Base-by-base conservation (phyloP, 768 basidiomycete genomes). In the Lentinula aciculospora region DNA sequence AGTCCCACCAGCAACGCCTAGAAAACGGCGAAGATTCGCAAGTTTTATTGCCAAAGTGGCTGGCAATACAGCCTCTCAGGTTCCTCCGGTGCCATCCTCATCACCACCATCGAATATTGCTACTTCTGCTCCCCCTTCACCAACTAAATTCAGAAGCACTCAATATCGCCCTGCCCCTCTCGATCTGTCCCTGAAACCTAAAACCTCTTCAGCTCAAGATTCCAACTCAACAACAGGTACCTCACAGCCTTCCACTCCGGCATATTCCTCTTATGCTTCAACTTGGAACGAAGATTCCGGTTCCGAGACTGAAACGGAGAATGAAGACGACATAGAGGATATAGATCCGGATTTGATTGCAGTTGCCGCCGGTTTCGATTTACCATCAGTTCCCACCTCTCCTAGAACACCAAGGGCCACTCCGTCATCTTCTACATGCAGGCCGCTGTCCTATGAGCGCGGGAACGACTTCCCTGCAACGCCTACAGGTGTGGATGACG, bases 311-410 rank as follows among this genome's bases (percentile, higher is more conserved):
- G 54, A 56, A n/a, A 56, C 54, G 25, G 54, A 56, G 28, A 39
- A 29, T 8, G 53, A 54, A 25, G 54, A 56, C n/a, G 54, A 56
- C 13, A 46, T 44, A n/a, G 54, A 56, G 2, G 54, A 45, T 4
- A 56, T 56, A 42, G 54, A 56, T n/a, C 40, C 40, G n/a, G 40
- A 56, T 15, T 45, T 56, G 42, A n/a, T 56, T 42, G 54, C 54
- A 15, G 28, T 56, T 9, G 54, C 54, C 3, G 54, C 54, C 29
- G 54, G 54, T 4, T 45, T 56, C 1, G 54, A 56, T 34, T 10
- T 53, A 53, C 34, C 51, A 3, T 53, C 49, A 15, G 39, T 42
- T 37, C 39, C 53, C 6, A 40, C n/a, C 23, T 56, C 54, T 44
- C 44, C 40, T 15, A 44, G 44, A 32, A 56, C 54, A 15, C 54